Percentiles rank a stretch among this genome's conserved stretches.
Conservation (phyloP, 768 basidiomycete genomes). For the Paxillus involutus region DNA sequence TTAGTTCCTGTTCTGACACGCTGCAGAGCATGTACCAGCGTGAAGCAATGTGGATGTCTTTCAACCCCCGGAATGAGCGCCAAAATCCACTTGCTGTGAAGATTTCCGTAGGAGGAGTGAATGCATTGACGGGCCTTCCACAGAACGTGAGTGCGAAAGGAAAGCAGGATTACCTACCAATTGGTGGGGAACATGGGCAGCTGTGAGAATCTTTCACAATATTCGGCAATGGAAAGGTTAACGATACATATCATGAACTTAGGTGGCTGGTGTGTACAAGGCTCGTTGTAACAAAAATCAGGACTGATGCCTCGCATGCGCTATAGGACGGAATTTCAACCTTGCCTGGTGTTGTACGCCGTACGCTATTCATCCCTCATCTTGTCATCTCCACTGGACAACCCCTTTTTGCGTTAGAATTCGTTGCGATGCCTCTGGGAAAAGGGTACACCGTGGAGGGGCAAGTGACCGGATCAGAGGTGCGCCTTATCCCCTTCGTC, state of each 20-base stretch:
- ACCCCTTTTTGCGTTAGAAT: neutral
- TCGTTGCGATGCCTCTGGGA: conserved; percentile 25
- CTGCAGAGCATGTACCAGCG: conserved; percentile 27
- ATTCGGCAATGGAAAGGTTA: neutral
- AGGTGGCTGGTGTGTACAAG: neutral
- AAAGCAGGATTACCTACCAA: conserved; percentile 25
- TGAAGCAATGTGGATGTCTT: conserved; percentile 32
- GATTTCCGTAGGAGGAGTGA: conserved; percentile 29
- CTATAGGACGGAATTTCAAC: conserved; percentile 22
- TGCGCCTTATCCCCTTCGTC: neutral
- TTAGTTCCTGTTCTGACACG: neutral
- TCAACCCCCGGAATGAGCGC: neutral
- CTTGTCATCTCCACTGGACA: neutral
- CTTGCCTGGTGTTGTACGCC: conserved; percentile 14
- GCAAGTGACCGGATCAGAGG: conserved; percentile 8
- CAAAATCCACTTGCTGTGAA: conserved; percentile 20
- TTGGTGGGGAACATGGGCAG: neutral
- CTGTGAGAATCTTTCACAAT: neutral
- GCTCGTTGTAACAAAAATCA: too few relatives aligned
- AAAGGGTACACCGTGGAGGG: conserved; percentile 23
- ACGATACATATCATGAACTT: neutral
- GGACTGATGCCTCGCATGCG: too few relatives aligned
- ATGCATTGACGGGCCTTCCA: conserved; percentile 24
- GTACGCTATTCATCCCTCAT: neutral
- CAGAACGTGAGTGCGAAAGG: neutral